Percentiles rank a stretch among this genome's conserved stretches.
phyloP scores from a whole-genome alignment of 2,329 filamentous ascomycete species.

The Botrytis fabae region DNA sequence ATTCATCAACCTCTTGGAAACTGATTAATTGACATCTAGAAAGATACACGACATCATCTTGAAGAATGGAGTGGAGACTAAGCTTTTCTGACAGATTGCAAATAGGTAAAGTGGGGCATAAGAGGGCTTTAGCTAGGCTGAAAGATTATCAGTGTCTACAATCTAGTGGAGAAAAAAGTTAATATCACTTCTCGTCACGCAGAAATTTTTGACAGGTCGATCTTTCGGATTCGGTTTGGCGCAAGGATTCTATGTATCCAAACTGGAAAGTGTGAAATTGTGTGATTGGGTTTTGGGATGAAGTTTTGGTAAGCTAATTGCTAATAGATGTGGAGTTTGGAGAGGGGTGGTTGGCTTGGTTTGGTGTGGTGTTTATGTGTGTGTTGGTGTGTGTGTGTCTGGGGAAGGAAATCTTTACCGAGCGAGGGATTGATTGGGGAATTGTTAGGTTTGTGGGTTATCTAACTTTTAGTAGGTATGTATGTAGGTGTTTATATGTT shows the following conservation, averaged over 20 bases:
- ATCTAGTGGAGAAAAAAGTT: rapidly evolving
- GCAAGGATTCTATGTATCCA: no score
- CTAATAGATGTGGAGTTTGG: background rate
- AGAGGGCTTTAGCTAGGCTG: background rate
- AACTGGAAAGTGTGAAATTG: background rate
- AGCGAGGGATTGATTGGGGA: background rate
- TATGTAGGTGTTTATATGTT: background rate
- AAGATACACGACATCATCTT: background rate
- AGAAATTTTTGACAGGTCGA: background rate
- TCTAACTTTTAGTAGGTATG: no score
- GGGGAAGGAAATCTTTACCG: background rate
- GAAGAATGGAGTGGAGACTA: background rate
- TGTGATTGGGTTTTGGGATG: background rate
- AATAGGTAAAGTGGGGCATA: rapidly evolving
- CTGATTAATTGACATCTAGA: no score
- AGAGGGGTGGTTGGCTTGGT: no score
- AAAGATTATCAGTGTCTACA: background rate
- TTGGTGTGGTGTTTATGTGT: no score
- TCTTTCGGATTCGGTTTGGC: rapidly evolving
- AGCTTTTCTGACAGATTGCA: background rate
- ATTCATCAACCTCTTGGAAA: background rate
- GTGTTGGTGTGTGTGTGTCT: background rate
- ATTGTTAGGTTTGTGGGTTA: background rate
- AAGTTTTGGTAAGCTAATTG: background rate
- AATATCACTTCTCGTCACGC: rapidly evolving